These are phyloP conservation scores for Onygenales sp. DNA, from an alignment of 2,329 filamentous ascomycete species.

Conservation along the genomic window DNA sequence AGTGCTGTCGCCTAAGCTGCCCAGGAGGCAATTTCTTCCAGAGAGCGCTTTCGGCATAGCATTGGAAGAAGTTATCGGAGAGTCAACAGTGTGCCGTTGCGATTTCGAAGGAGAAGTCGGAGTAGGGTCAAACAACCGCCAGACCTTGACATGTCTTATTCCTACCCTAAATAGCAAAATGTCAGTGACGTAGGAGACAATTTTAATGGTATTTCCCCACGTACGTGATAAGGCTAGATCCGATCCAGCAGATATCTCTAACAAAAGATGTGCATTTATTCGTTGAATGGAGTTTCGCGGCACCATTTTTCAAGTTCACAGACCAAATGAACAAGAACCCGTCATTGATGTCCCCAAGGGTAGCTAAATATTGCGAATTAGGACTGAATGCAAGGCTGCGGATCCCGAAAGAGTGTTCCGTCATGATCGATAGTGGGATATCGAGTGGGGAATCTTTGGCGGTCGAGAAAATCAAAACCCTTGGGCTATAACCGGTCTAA, in stretches of 20 bases:
- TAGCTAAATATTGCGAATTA: conserved; percentile 78
- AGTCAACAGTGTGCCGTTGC: conserved; percentile 37
- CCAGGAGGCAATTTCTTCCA: conserved; percentile 81
- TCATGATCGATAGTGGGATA: conserved; percentile 71
- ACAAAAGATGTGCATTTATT: conserved; percentile 89
- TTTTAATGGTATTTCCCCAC: conserved; percentile 14
- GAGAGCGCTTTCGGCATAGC: conserved; percentile 59
- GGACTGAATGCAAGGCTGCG: conserved; percentile 81
- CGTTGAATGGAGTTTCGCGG: conserved; percentile 68
- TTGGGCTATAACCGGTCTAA: conserved; percentile 78
- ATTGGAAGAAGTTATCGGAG: conserved; percentile 25
- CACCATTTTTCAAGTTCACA: conserved; percentile 71
- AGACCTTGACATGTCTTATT: conserved; percentile 85
- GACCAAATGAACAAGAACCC: conserved; percentile 90
- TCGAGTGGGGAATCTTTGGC: conserved; percentile 68
- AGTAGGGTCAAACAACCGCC: conserved; percentile 65
- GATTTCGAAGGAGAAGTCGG: conserved; percentile 55
- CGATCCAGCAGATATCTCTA: conserved; percentile 84
- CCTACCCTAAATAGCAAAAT: conserved; percentile 45
- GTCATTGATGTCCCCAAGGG: conserved; percentile 80
- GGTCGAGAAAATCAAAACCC: conserved; percentile 82
- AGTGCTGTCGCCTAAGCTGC: conserved; percentile 68
- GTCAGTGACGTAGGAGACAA: conserved; percentile 5
- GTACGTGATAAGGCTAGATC: conserved; percentile 66
- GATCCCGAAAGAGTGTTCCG: conserved; percentile 85